Percentiles rank a stretch among this genome's conserved stretches.
phyloP scores from a whole-genome alignment of 306 rosid genomes.

The Quercus wislizeni region DNA sequence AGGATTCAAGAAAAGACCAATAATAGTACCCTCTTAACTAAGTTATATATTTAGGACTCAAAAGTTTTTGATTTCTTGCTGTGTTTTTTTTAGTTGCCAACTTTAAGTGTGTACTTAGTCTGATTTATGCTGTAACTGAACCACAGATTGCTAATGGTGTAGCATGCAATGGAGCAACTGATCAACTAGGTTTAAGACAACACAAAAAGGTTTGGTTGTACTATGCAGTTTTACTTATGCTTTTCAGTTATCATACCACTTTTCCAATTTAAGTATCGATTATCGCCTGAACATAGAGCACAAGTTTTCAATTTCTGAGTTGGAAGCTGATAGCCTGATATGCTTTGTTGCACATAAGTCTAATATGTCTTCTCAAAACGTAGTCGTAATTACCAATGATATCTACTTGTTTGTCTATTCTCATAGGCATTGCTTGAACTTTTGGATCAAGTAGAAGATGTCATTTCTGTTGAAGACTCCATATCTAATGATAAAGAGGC shows the following conservation, averaged over 20 bases:
- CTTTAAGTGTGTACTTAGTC: slow-evolving; percentile 17
- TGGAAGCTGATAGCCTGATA: neutral
- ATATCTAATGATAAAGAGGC: slow-evolving; percentile 27
- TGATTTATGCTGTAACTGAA: slow-evolving; percentile 25
- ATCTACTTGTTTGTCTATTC: slow-evolving; percentile 6
- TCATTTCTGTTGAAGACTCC: slow-evolving; percentile 61
- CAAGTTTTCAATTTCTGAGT: neutral
- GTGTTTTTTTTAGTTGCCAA: neutral
- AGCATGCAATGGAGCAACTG: slow-evolving; percentile 38
- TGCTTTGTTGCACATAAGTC: neutral
- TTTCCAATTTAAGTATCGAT: neutral
- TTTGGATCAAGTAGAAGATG: slow-evolving; percentile 94
- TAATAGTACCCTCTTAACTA: neutral
- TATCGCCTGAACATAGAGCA: neutral
- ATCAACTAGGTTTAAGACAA: slow-evolving; percentile 49
- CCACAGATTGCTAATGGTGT: slow-evolving; percentile 48
- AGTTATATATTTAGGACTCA: neutral
- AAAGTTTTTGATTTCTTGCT: neutral
- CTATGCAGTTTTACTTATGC: slow-evolving; percentile 6
- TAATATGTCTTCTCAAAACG: neutral
- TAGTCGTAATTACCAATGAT: neutral
- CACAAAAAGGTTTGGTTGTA: slow-evolving; percentile 67
- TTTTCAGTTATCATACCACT: neutral
- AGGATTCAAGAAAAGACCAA: neutral
- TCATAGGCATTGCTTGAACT: slow-evolving; percentile 88